These are phyloP conservation scores for Ligustrum vulgare DNA, from an alignment of 257 asterid genomes.

Conservation along the genomic window DNA sequence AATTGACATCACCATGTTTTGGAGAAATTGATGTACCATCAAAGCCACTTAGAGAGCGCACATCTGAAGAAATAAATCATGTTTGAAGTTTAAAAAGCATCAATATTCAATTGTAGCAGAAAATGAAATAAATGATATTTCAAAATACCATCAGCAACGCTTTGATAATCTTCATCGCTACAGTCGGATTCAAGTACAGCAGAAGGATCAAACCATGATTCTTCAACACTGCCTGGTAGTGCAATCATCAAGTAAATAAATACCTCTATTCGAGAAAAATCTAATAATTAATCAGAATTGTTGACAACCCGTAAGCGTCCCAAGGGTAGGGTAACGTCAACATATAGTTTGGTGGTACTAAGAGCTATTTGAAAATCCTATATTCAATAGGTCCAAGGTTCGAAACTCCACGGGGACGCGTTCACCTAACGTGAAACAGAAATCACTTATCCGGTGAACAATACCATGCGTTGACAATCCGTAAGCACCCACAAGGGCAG, in stretches of 20 bases:
- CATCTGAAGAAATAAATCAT: constrained; percentile 42
- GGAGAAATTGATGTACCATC: constrained; percentile 37
- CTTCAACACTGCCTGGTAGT: constrained; percentile 66
- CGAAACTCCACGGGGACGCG: too few relatives aligned
- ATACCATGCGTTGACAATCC: too few relatives aligned
- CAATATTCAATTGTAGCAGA: not conserved
- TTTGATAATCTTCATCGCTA: constrained; percentile 91
- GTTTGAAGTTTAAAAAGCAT: not conserved
- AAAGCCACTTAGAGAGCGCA: constrained; percentile 43
- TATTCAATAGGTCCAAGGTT: too few relatives aligned
- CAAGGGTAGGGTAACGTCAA: too few relatives aligned
- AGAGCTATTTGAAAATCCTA: too few relatives aligned
- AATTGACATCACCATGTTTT: constrained; percentile 31
- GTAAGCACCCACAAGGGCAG: too few relatives aligned
- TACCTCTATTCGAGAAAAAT: not conserved
- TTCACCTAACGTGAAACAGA: too few relatives aligned
- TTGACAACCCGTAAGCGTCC: too few relatives aligned
- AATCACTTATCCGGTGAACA: too few relatives aligned
- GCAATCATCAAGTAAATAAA: not conserved
- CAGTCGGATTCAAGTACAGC: constrained; percentile 75
- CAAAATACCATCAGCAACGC: constrained; percentile 79
- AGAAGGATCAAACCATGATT: constrained; percentile 89
- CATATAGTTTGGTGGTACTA: too few relatives aligned
- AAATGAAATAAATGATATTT: not conserved
- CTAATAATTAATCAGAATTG: too few relatives aligned